phyloP scores from a whole-genome alignment of 1,139 yeast species.

The Candida sp. region DNA sequence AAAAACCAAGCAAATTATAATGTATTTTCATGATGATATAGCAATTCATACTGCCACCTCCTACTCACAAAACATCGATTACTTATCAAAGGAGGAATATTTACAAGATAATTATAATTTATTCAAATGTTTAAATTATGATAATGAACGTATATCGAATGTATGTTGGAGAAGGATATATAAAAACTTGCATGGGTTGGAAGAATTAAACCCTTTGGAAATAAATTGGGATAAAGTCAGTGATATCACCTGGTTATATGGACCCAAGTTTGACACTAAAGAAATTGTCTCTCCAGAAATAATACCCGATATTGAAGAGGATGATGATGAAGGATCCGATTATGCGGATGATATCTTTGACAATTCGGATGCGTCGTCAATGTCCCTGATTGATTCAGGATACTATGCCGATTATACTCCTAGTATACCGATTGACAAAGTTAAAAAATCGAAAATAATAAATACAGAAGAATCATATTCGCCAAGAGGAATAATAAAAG shows the following conservation, averaged over 20 bases:
- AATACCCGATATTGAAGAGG: constrained; percentile 1
- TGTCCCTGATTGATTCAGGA: constrained; percentile 2
- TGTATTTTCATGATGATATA: constrained; percentile 20
- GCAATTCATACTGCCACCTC: constrained; percentile 10
- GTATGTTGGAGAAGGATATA: constrained; percentile 42
- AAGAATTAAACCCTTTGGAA: constrained; percentile 27
- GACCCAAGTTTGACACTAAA: constrained; percentile 27
- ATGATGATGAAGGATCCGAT: constrained; percentile 2
- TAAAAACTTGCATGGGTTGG: constrained; percentile 27
- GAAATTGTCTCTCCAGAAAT: neutral
- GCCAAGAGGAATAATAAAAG: constrained; percentile 3
- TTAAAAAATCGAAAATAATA: constrained; percentile 6
- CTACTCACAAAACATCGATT: constrained; percentile 31
- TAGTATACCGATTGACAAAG: neutral
- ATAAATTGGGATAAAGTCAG: constrained; percentile 45
- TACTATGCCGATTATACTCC: constrained; percentile 2
- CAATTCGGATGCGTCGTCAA: constrained; percentile 1
- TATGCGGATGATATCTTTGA: constrained; percentile 2
- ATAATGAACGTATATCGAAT: constrained; percentile 28
- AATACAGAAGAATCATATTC: constrained; percentile 3
- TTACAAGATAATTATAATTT: constrained; percentile 17
- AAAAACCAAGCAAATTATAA: too few species aligned
- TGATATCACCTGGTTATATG: constrained; percentile 46
- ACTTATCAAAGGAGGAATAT: constrained; percentile 12
- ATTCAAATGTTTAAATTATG: constrained; percentile 19